A percentile compares a stretch with the other conserved stretches of the same genome.
These are phyloP conservation scores for Irpex lacteus DNA, from an alignment of 1,284 basidiomycete genomes.

Conservation along the genomic window DNA sequence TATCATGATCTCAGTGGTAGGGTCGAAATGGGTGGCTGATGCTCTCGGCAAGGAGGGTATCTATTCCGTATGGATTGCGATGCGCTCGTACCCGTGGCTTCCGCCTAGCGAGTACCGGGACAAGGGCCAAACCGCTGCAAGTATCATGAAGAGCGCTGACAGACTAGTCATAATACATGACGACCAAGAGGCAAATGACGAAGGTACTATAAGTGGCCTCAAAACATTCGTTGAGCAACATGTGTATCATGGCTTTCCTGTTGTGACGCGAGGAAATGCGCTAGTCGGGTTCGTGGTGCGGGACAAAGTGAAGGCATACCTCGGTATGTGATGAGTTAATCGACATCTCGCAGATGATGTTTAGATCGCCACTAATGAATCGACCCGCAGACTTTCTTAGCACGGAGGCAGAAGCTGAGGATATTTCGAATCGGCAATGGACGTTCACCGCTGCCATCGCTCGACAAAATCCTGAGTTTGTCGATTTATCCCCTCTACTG, in stretches of 20 bases:
- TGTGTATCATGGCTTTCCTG: slow-evolving; percentile 61
- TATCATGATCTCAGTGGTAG: slow-evolving; percentile 77
- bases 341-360: neutral
- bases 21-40: slow-evolving; percentile 74
- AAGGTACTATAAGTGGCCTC: slow-evolving; percentile 44
- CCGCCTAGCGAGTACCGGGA: slow-evolving; percentile 69
- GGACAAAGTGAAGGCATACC: slow-evolving; percentile 46
- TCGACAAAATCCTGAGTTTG: slow-evolving; percentile 22
- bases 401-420: slow-evolving; percentile 29
- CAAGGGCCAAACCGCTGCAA: slow-evolving; percentile 57
- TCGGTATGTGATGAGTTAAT: slow-evolving; percentile 40
- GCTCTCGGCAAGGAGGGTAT: slow-evolving; percentile 73
- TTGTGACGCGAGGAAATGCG: slow-evolving; percentile 43
- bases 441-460: slow-evolving; percentile 32
- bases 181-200: slow-evolving; percentile 31
- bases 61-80: slow-evolving; percentile 70
- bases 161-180: slow-evolving; percentile 50
- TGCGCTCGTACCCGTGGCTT: slow-evolving; percentile 73
- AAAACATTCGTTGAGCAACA: slow-evolving; percentile 43
- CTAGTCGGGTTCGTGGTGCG: slow-evolving; percentile 61
- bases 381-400: slow-evolving; percentile 21
- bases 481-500: slow-evolving; percentile 49
- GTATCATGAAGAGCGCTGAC: slow-evolving; percentile 57
- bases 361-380: neutral
- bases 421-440: slow-evolving; percentile 27